Conservation (phyloP, 1,284 basidiomycete species). For the Trametes polyzona region DNA sequence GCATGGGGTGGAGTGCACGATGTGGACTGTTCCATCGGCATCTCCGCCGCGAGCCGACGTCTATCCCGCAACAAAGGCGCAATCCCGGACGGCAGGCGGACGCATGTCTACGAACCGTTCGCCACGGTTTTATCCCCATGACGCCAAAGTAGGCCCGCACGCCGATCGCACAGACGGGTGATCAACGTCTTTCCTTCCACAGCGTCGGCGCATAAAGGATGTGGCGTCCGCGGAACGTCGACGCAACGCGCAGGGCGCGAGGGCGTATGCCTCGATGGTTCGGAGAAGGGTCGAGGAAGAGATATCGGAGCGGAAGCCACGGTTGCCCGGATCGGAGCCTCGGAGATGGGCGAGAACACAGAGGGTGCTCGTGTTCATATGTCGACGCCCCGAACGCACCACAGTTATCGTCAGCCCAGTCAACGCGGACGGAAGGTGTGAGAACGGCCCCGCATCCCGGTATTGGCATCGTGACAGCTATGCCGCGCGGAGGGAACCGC, state of each 20-base stretch:
- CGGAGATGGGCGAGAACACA: slow-evolving; percentile 8
- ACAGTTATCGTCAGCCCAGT: neutral
- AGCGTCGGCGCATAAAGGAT: neutral
- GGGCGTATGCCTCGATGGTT: slow-evolving; percentile 4
- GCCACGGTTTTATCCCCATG: slow-evolving; percentile 1
- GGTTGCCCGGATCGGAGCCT: slow-evolving; percentile 20
- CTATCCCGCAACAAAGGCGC: neutral
- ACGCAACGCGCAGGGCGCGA: slow-evolving; percentile 15
- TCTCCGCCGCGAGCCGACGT: slow-evolving; percentile 6
- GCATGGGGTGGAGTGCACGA: neutral
- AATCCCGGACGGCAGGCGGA: neutral
- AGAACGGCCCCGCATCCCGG: slow-evolving; percentile 1
- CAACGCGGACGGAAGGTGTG: neutral
- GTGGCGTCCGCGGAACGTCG: slow-evolving; percentile 2
- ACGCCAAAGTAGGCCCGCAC: slow-evolving; percentile 12
- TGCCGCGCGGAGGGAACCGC: slow-evolving; percentile 4
- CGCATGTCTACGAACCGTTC: neutral
- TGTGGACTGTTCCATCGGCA: neutral
- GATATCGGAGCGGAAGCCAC: slow-evolving; percentile 22
- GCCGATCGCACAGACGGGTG: slow-evolving; percentile 3
- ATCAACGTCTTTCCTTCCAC: slow-evolving; percentile 13
- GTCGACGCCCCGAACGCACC: neutral
- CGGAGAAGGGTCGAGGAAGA: slow-evolving; percentile 4
- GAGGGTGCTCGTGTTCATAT: neutral
- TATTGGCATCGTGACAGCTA: neutral